Conservation (phyloP, 192 early-diverging fungal species). For the Backusella tuberculispora region DNA sequence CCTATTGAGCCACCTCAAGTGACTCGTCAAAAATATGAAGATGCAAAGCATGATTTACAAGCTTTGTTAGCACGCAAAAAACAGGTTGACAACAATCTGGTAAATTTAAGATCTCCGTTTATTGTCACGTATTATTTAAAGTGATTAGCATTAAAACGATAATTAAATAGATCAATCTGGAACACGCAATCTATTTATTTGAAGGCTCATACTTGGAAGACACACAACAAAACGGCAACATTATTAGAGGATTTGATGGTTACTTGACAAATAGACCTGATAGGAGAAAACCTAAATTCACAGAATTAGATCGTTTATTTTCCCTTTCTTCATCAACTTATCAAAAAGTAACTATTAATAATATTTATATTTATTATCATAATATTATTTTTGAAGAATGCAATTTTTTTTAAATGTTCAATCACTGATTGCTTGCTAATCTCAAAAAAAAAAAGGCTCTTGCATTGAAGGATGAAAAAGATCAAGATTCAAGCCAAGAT, state of each 20-base stretch:
- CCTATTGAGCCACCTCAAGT: constrained; percentile 36
- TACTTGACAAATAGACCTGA: constrained; percentile 70
- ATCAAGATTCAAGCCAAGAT: constrained; percentile 40
- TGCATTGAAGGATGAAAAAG: constrained; percentile 36
- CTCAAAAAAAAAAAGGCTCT: constrained; percentile 25
- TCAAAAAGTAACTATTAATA: constrained; percentile 39
- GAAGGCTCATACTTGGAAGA: constrained; percentile 92
- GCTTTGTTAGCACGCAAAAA: constrained; percentile 80
- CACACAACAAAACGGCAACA: constrained; percentile 82
- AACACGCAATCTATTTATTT: constrained; percentile 81
- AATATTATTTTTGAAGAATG: neutral
- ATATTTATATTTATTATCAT: neutral
- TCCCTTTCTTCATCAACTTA: constrained; percentile 64
- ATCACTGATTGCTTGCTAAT: no score
- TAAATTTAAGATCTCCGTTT: constrained; percentile 31
- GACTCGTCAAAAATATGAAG: constrained; percentile 60
- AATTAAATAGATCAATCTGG: constrained; percentile 64
- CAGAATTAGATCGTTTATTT: constrained; percentile 83
- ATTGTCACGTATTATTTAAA: neutral
- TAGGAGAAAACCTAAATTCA: constrained; percentile 70
- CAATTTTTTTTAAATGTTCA: neutral
- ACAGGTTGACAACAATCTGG: constrained; percentile 76
- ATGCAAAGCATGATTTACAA: constrained; percentile 78
- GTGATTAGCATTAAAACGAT: neutral
- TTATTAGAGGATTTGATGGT: constrained; percentile 88